phyloP scores from a whole-genome alignment of 352 stramenopile species.

The Hyaloperonospora brassicae region DNA sequence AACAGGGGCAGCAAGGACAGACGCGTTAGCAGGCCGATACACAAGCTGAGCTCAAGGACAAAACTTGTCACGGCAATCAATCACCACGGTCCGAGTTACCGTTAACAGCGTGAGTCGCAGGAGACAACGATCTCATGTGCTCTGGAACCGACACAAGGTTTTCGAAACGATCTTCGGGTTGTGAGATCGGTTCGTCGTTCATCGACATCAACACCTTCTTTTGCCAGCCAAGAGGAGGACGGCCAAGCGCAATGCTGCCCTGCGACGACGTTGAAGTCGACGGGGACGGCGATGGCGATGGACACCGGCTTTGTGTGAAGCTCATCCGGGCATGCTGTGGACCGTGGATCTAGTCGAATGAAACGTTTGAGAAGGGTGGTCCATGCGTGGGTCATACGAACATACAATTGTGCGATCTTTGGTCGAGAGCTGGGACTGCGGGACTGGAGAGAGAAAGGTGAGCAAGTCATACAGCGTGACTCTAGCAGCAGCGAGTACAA shows the following conservation, averaged over 20 bases:
- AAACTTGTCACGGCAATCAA: background rate
- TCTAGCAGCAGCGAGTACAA: background rate
- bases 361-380: conserved; percentile 1
- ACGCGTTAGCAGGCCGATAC: background rate
- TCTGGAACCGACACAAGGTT: background rate
- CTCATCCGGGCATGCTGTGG: background rate
- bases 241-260: conserved; percentile 28
- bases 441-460: conserved; percentile 12
- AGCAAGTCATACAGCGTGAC: background rate
- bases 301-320: conserved; percentile 5
- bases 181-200: conserved; percentile 3
- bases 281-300: conserved; percentile 12
- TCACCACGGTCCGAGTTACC: conserved; percentile 6
- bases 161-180: conserved; percentile 2
- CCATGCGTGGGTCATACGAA: background rate
- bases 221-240: conserved; percentile 37
- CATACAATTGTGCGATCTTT: conserved; percentile 6
- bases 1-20: conserved; percentile 1
- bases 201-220: conserved; percentile 24
- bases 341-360: conserved; percentile 4
- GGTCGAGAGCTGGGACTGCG: conserved; percentile 21
- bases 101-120: background rate
- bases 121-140: background rate
- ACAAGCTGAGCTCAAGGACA: background rate
- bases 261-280: conserved; percentile 33